These are phyloP conservation scores for Pichia norvegensis DNA, from an alignment of 1,139 yeast species.

Conservation along the genomic window DNA sequence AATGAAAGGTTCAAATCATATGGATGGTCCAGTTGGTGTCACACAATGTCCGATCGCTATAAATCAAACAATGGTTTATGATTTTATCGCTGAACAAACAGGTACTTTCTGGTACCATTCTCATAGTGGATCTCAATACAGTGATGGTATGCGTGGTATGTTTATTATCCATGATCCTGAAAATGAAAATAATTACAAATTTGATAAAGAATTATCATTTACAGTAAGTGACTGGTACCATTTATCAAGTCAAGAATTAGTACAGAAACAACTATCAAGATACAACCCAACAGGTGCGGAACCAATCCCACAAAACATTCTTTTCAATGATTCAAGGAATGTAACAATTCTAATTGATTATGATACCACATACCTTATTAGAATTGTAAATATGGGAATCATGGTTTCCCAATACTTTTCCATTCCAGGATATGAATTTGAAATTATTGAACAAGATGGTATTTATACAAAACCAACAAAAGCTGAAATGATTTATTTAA, in stretches of 20 bases:
- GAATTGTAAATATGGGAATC: slow-evolving; percentile 60
- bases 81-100: slow-evolving; percentile 58
- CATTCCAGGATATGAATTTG: slow-evolving; percentile 60
- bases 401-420: slow-evolving; percentile 65
- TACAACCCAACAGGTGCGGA: slow-evolving; percentile 81
- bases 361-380: slow-evolving; percentile 52
- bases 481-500: slow-evolving; percentile 51
- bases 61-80: slow-evolving; percentile 54
- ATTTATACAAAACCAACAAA: slow-evolving; percentile 50
- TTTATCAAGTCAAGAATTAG: slow-evolving; percentile 37
- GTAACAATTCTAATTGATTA: slow-evolving; percentile 51
- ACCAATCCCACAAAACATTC: slow-evolving; percentile 61
- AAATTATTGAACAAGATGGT: slow-evolving; percentile 70
- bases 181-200: slow-evolving; percentile 41
- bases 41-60: slow-evolving; percentile 75
- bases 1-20: slow-evolving; percentile 50
- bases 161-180: slow-evolving; percentile 55
- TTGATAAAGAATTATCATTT: slow-evolving; percentile 54
- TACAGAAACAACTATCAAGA: slow-evolving; percentile 43
- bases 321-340: slow-evolving; percentile 59
- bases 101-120: slow-evolving; percentile 83
- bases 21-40: slow-evolving; percentile 76
- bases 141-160: slow-evolving; percentile 73
- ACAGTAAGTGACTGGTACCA: slow-evolving; percentile 61
- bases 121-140: slow-evolving; percentile 69